These are phyloP conservation scores for Neonectria ditissima DNA, from an alignment of 2,329 filamentous ascomycete genomes.

Conservation along the genomic window DNA sequence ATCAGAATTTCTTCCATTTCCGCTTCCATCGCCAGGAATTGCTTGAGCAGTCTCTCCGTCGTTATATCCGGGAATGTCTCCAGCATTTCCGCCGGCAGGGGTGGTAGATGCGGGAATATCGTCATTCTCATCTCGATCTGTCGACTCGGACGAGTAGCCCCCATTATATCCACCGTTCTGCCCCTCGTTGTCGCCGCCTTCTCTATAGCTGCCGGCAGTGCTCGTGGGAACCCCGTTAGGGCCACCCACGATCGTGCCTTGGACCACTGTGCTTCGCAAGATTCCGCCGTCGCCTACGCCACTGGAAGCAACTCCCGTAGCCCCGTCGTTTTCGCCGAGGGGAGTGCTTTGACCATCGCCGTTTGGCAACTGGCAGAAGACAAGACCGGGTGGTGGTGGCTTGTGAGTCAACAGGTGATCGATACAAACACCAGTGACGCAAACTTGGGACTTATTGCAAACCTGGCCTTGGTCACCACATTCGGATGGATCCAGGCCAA, in stretches of 20 bases:
- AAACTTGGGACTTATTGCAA: constrained; percentile 25
- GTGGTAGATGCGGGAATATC: background rate
- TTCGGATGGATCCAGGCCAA: constrained; percentile 21
- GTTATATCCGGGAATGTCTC: background rate
- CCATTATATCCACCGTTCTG: background rate
- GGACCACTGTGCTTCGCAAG: background rate
- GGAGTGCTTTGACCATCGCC: constrained; percentile 3
- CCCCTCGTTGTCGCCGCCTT: background rate
- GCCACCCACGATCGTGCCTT: background rate
- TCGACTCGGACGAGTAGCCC: constrained; percentile 1
- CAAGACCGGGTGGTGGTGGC: constrained; percentile 20
- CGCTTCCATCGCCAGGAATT: background rate
- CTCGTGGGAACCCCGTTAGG: constrained; percentile 2
- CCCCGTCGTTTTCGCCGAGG: constrained; percentile 16
- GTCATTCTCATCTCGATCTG: background rate
- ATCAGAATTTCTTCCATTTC: background rate
- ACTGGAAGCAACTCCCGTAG: constrained; percentile 2
- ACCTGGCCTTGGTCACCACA: constrained; percentile 21
- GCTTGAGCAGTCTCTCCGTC: background rate
- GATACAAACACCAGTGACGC: constrained; percentile 23
- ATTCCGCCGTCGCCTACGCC: background rate
- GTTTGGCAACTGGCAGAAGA: constrained; percentile 3
- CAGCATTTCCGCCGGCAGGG: background rate
- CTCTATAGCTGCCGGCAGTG: background rate
- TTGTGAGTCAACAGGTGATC: constrained; percentile 11